phyloP scores from a whole-genome alignment of 2,329 filamentous ascomycete genomes.

The Claviceps cyperi region DNA sequence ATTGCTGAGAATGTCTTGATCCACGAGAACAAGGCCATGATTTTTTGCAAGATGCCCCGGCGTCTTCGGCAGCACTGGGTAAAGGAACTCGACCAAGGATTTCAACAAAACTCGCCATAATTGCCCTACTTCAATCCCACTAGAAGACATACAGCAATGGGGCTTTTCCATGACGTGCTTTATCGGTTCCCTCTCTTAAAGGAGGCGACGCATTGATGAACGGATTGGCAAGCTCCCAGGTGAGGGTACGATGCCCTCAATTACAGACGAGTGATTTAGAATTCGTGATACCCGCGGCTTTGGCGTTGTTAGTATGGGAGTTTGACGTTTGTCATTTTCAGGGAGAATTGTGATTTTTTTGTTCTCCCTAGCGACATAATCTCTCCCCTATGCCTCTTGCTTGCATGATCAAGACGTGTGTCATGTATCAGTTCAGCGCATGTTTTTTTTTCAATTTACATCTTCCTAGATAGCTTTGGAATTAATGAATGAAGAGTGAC shows the following conservation, averaged over 20 bases:
- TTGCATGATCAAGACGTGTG: no score
- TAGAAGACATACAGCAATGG: not conserved
- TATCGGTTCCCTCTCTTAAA: not conserved
- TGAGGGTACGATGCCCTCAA: not conserved
- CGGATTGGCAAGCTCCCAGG: not conserved
- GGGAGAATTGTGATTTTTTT: not conserved
- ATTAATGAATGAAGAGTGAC: no score
- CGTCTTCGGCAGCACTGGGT: slow-evolving; percentile 41
- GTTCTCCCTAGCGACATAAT: not conserved
- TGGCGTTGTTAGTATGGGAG: slow-evolving; percentile 9
- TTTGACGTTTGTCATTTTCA: not conserved
- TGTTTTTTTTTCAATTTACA: no score
- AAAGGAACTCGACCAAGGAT: slow-evolving; percentile 30
- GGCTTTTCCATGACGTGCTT: not conserved
- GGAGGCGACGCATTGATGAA: not conserved
- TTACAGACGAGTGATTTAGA: slow-evolving; percentile 3
- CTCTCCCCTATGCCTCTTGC: not conserved
- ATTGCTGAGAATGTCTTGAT: slow-evolving; percentile 43
- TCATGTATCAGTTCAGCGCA: no score
- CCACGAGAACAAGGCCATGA: slow-evolving; percentile 45
- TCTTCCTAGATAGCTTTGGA: no score
- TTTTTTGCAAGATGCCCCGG: slow-evolving; percentile 47
- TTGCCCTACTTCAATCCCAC: not conserved
- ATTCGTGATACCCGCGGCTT: slow-evolving; percentile 12
- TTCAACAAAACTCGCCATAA: slow-evolving; percentile 1